Evolutionary conservation across 371 early-diverging fungal genomes (phyloP).

Genomic region (Scutellospora calospora): DNA sequence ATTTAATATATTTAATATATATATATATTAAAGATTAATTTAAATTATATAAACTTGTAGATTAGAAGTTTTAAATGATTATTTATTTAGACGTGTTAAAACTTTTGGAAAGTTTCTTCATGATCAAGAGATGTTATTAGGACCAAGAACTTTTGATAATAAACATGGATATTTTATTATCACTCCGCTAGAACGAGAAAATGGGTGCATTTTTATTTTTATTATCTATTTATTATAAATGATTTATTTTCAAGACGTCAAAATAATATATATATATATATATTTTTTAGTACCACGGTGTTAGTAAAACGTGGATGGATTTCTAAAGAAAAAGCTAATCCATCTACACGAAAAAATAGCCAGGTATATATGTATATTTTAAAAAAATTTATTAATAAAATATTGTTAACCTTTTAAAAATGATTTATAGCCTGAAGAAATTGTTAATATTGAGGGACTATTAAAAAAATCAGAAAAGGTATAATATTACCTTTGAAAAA

Average conservation of each 20-base stretch:
- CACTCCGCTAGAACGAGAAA: constrained; percentile 84
- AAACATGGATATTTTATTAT: constrained; percentile 84
- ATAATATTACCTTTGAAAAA: constrained; percentile 6
- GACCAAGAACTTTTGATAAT: constrained; percentile 80
- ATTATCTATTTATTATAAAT: background rate
- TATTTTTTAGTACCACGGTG: constrained; percentile 60
- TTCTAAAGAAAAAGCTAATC: constrained; percentile 71
- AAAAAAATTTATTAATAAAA: constrained; percentile 15
- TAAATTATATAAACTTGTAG: constrained; percentile 45
- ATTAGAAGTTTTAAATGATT: constrained; percentile 62
- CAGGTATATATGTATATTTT: constrained; percentile 51
- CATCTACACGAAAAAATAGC: constrained; percentile 62
- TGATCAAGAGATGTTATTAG: constrained; percentile 80
- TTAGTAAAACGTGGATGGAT: constrained; percentile 93
- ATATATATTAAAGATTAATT: background rate
- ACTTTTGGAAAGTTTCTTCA: constrained; percentile 76
- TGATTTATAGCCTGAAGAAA: constrained; percentile 50
- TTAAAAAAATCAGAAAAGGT: constrained; percentile 71
- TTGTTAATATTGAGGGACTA: constrained; percentile 70
- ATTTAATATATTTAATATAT: background rate
- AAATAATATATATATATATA: background rate
- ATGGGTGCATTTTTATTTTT: constrained; percentile 57
- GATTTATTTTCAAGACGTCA: no score
- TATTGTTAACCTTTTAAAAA: background rate
- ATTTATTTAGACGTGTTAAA: constrained; percentile 77